Base-by-base conservation (phyloP, 345 rosid species). In the Anacardium occidentale region DNA sequence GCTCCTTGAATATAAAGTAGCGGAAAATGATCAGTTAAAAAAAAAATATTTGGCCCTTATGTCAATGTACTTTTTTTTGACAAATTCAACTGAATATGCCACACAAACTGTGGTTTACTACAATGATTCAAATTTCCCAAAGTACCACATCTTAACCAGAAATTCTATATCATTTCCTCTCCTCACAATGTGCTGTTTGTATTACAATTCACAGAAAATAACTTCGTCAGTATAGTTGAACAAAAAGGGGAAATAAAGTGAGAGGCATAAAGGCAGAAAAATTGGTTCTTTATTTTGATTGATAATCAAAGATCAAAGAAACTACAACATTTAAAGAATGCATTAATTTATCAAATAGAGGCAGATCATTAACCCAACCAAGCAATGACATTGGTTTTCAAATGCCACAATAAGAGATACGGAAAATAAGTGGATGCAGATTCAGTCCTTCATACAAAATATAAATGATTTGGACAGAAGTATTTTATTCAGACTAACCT, bases 401-500 rank as follows among this genome's bases (percentile, higher is more conserved):
- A n/a, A 18, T 47, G 55, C 22, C 69, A 44, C 25, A 22, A 14
- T 14, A 65, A 45, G 66, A 62, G 50, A 62, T 20, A 17, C 2
- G 66, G 21, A 22, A 62, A 62, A 62, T 37, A 37, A n/a, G 45
- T 40, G 22, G 50, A 62, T n/a, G 9, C 13, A 62, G 66, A 40
- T n/a, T 62, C 26, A 62, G 50, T 47, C 26, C 40, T 17, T n/a
- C 21, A 60, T 3, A 60, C 44, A 15, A 14, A 57, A 21, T n/a
- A 69, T 17, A 48, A 64, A 74, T 34, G 12, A 64, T 55, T 56
- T 62, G 4, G 20, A 66, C 18, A 5, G 15, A 10, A 55, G 17
- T 32, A 47, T 50, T 51, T 42, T 25, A 62, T 53, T 72, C n/a
- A 60, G 24, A 83, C 7, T 45, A 37, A 94, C 97, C 98, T 92